These are phyloP conservation scores for Arxiozyma heterogenica DNA, from an alignment of 1,139 yeast species.

Conservation along the genomic window DNA sequence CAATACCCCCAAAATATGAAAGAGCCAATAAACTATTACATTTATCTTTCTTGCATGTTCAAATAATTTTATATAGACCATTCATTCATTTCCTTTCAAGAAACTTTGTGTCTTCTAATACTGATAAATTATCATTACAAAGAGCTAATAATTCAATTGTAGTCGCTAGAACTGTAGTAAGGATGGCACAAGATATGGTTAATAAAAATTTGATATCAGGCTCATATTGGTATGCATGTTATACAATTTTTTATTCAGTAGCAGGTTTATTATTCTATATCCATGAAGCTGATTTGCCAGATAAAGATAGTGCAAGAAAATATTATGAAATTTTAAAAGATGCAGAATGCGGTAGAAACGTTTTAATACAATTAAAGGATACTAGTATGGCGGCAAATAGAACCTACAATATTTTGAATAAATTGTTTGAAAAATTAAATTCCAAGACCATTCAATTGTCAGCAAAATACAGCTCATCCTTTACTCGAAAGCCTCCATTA, in stretches of 20 bases:
- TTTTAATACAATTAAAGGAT: constrained; percentile 61
- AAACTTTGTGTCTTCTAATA: constrained; percentile 29
- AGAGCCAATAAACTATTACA: constrained; percentile 73
- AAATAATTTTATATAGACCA: constrained; percentile 79
- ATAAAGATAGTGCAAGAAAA: constrained; percentile 56
- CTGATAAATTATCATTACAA: constrained; percentile 48
- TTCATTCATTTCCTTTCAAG: constrained; percentile 70
- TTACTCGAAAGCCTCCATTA: not conserved
- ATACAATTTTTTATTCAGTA: constrained; percentile 84
- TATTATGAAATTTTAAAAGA: constrained; percentile 53
- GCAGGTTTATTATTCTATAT: constrained; percentile 80
- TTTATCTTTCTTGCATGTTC: constrained; percentile 72
- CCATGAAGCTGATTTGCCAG: constrained; percentile 53
- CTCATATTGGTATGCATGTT: constrained; percentile 87
- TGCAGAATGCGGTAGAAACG: constrained; percentile 73
- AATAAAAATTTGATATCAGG: constrained; percentile 68
- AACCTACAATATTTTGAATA: constrained; percentile 69
- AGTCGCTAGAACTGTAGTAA: constrained; percentile 77
- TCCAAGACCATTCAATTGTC: constrained; percentile 19
- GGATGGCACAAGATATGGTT: constrained; percentile 75
- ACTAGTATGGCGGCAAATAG: constrained; percentile 71
- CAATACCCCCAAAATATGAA: constrained; percentile 55
- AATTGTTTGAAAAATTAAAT: constrained; percentile 73
- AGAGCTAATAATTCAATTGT: constrained; percentile 79
- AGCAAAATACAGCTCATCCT: constrained; percentile 3